Evolutionary conservation across 2,329 filamentous ascomycete species (phyloP).

Genomic region (Dichotomopilus funicola): DNA sequence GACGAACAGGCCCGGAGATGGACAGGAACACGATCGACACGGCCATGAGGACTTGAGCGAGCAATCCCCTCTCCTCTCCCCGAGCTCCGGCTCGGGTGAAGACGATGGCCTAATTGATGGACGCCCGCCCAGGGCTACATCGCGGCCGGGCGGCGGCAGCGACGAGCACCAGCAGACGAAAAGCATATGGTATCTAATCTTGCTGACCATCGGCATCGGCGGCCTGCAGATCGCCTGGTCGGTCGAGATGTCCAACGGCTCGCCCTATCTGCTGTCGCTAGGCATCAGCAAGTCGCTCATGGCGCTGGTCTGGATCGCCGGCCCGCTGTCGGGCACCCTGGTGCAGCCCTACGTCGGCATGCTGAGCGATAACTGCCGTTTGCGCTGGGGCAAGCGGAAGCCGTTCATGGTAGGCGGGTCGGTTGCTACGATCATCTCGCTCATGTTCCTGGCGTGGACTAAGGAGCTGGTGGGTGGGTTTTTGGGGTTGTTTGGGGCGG

Average conservation of each 20-base stretch:
- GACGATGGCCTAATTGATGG: conserved; percentile 34
- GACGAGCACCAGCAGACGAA: conserved; percentile 59
- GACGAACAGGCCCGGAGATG: conserved; percentile 13
- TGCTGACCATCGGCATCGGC: conserved; percentile 80
- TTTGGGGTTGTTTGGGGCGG: conserved; percentile 63
- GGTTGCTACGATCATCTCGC: conserved; percentile 57
- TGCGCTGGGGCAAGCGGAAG: conserved; percentile 70
- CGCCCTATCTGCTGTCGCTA: conserved; percentile 72
- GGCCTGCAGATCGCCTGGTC: conserved; percentile 94
- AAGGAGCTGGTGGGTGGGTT: conserved; percentile 64
- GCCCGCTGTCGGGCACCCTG: conserved; percentile 68
- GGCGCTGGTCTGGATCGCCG: conserved; percentile 79
- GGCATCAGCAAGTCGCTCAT: conserved; percentile 78
- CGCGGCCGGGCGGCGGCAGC: conserved; percentile 33
- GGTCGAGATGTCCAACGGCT: conserved; percentile 88
- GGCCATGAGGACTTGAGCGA: conserved; percentile 34
- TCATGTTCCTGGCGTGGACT: conserved; percentile 68
- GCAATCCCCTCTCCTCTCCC: conserved; percentile 44
- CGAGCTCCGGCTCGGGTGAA: conserved; percentile 28
- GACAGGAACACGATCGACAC: conserved; percentile 7
- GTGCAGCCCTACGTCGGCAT: conserved; percentile 81
- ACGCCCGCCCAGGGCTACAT: conserved; percentile 15
- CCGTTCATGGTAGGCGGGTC: conserved; percentile 73
- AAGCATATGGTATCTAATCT: conserved; percentile 76
- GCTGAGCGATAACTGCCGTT: conserved; percentile 69